Evolutionary conservation across 1,139 yeast species (phyloP).

Genomic region (Kodamaea suecica): DNA sequence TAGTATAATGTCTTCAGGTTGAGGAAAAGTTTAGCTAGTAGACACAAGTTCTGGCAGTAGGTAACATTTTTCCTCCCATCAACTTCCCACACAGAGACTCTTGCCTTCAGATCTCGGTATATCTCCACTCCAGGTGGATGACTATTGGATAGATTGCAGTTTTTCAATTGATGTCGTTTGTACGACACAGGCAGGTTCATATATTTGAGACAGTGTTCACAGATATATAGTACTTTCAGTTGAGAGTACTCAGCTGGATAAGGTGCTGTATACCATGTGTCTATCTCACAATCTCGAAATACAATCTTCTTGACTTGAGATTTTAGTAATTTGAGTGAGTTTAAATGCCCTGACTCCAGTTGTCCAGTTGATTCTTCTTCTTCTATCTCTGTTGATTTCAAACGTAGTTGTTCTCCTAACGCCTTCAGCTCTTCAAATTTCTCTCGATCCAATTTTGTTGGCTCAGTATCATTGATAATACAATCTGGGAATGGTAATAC

Average conservation of each 20-base stretch:
- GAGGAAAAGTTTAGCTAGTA: slow-evolving; percentile 81
- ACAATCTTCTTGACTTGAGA: slow-evolving; percentile 53
- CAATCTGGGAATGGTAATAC: slow-evolving; percentile 58
- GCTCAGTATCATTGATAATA: slow-evolving; percentile 59
- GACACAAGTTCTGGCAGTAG: slow-evolving; percentile 87
- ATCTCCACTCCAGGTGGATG: slow-evolving; percentile 93
- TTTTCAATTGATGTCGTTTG: slow-evolving; percentile 69
- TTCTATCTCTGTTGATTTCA: slow-evolving; percentile 4
- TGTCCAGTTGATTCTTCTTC: slow-evolving; percentile 1
- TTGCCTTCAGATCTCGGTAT: slow-evolving; percentile 55
- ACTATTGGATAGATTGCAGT: slow-evolving; percentile 48
- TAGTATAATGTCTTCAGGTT: slow-evolving; percentile 90
- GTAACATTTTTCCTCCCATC: slow-evolving; percentile 82
- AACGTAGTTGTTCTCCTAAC: slow-evolving; percentile 24
- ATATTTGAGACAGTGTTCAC: slow-evolving; percentile 84
- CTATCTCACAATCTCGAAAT: slow-evolving; percentile 69
- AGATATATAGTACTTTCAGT: slow-evolving; percentile 61
- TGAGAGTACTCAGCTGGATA: slow-evolving; percentile 84
- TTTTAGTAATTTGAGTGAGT: slow-evolving; percentile 16
- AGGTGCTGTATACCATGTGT: slow-evolving; percentile 92
- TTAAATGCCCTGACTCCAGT: slow-evolving; percentile 17
- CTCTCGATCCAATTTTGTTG: slow-evolving; percentile 49
- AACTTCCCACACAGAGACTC: slow-evolving; percentile 78
- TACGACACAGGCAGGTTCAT: slow-evolving; percentile 68
- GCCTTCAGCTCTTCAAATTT: slow-evolving; percentile 36